Base-by-base conservation (phyloP, 2,329 filamentous ascomycete genomes). In the Penicillium expansum region DNA sequence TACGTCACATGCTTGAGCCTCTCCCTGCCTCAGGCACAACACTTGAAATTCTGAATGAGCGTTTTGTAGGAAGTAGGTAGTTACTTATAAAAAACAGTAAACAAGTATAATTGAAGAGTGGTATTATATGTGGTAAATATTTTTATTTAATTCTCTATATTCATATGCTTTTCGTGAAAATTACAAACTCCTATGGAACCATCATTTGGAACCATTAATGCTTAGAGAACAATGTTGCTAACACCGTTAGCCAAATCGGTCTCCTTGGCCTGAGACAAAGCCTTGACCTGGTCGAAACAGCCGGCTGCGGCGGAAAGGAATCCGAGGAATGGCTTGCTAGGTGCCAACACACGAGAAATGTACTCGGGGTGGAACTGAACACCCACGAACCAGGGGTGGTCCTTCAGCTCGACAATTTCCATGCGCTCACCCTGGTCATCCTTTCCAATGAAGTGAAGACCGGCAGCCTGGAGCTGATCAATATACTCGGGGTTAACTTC, bases 311-410 rank as follows among this genome's bases (percentile, higher is more conserved):
- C 90, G 18, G 92, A 91, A 43, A 96, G 83, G 71, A 96, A 92
- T 49, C 92, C 92, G 22, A 96, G 81, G 75, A 90, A 94, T 1
- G 90, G 87, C 70, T 85, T 85, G 68, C 84, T 87, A 0, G 90
- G 90, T 49, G 84, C 79, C 58, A 95, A 77, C 2, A 94, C 91
- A 49, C 88, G 82, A 64, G 83, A 87, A 47, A 90, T 79, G 71
- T 92, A 96, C 74, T 96, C 92, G 1, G 92, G 91, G 72, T 96
- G 92, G 74, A 88, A 93, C 75, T 96, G 92, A 8, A 93, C 88
- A 59, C 88, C 87, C 18, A 95, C 90, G 65, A 87, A 96, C 81
- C 84, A 96, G 0, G 88, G 89, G 71, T 95, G 91, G 62, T 93
- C 86, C 71, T 87, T 87, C 60, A 95, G 77, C 75, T 96, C 91